Conservation (phyloP, 805 yeast species). For the Ogataea ramenticola region DNA sequence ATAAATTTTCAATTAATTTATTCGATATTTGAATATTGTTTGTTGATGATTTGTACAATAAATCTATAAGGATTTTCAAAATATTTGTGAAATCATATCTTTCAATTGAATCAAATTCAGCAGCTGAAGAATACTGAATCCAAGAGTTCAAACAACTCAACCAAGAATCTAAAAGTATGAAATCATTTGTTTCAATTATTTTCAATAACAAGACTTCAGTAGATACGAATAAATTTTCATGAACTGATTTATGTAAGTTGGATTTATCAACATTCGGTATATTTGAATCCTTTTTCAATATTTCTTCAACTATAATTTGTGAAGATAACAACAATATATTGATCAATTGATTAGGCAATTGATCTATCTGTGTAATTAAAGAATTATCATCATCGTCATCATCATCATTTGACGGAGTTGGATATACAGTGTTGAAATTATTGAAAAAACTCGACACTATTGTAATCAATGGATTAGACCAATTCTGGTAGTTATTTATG, state of each 20-base stretch:
- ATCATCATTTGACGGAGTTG: too few species aligned
- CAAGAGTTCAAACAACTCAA: constrained; percentile 27
- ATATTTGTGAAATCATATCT: constrained; percentile 18
- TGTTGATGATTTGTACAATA: constrained; percentile 1
- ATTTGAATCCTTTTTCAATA: constrained; percentile 27
- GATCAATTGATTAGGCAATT: constrained; percentile 4
- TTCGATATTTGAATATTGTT: background rate
- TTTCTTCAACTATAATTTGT: constrained; percentile 46
- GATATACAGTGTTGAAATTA: background rate
- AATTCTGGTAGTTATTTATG: constrained; percentile 28
- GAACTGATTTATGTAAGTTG: constrained; percentile 32
- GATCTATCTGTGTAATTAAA: background rate
- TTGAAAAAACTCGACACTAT: background rate
- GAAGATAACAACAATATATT: constrained; percentile 26
- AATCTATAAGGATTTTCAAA: constrained; percentile 9
- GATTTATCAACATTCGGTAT: constrained; percentile 15
- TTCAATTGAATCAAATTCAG: constrained; percentile 26
- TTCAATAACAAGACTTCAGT: constrained; percentile 19
- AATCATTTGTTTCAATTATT: constrained; percentile 1
- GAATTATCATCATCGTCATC: background rate
- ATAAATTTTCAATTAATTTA: constrained; percentile 27
- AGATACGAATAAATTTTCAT: constrained; percentile 25
- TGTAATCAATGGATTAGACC: constrained; percentile 34
- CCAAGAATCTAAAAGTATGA: constrained; percentile 11
- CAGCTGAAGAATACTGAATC: constrained; percentile 30